phyloP scores from a whole-genome alignment of 225 moss, liverwort and hornwort species.

The Anthoceros angustus region DNA sequence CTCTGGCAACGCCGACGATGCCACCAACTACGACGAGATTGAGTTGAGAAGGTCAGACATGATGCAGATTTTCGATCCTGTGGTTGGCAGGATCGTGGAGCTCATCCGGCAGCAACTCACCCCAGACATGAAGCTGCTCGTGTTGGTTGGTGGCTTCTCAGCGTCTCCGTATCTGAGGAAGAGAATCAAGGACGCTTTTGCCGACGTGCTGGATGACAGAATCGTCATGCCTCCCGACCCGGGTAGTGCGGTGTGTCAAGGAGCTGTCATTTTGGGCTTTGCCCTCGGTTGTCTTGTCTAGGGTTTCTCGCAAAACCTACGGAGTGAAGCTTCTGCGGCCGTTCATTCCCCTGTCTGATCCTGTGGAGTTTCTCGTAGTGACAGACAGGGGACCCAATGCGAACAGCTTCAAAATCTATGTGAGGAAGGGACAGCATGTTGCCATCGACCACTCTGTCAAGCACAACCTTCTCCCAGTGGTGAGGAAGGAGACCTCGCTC shows the following conservation, averaged over 20 bases:
- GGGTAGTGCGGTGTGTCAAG: not conserved
- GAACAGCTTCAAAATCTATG: not conserved
- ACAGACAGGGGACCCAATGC: not conserved
- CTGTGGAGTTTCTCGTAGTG: not conserved
- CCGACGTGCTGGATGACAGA: not conserved
- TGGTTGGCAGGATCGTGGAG: constrained; percentile 1
- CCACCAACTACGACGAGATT: constrained; percentile 11
- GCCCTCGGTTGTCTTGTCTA: not conserved
- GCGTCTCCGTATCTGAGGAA: not conserved
- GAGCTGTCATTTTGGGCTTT: not conserved
- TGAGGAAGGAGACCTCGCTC: not conserved
- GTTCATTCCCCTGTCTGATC: not conserved
- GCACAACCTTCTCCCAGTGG: not conserved
- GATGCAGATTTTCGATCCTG: constrained; percentile 18
- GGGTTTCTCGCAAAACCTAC: not conserved
- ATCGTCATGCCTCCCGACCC: not conserved
- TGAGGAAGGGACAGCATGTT: constrained; percentile 8
- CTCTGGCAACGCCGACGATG: not conserved
- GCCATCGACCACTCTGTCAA: constrained; percentile 9
- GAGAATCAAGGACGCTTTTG: not conserved
- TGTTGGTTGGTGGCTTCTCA: constrained; percentile 6
- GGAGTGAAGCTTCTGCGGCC: not conserved
- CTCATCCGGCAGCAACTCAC: not conserved
- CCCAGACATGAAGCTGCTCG: not conserved
- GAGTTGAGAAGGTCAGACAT: constrained; percentile 11